Conservation (phyloP, 495 filamentous ascomycete genomes). For the Achaetomiella virescens region DNA sequence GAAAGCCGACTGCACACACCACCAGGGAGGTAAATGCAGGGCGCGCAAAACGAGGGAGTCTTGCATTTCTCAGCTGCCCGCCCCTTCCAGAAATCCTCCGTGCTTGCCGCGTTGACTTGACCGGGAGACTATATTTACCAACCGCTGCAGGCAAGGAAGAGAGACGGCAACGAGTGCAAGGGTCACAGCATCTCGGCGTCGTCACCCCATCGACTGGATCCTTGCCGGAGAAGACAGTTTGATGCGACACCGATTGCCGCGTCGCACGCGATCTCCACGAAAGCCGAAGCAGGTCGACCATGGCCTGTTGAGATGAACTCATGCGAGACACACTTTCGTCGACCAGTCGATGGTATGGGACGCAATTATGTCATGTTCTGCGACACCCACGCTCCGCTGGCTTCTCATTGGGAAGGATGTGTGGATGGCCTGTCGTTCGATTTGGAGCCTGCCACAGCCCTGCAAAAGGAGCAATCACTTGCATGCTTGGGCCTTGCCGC, state of each 20-base stretch:
- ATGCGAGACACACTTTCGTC: not conserved
- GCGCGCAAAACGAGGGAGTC: too few relatives aligned
- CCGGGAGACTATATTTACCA: not conserved
- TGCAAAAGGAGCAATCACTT: conserved; percentile 1
- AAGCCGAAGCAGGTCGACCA: not conserved
- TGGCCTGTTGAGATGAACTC: not conserved
- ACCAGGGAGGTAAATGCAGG: not conserved
- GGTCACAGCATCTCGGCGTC: not conserved
- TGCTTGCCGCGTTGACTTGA: not conserved
- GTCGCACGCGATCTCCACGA: not conserved
- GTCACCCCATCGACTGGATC: not conserved
- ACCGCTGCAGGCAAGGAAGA: not conserved
- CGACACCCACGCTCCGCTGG: not conserved
- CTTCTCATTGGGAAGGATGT: conserved; percentile 7
- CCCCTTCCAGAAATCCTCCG: not conserved
- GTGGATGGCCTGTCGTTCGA: conserved; percentile 6
- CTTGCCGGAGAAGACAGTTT: not conserved
- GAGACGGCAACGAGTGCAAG: not conserved
- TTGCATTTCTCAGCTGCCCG: not conserved
- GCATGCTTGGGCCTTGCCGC: not conserved
- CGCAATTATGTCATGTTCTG: conserved; percentile 17
- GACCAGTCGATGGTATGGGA: not conserved
- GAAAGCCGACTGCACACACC: not conserved
- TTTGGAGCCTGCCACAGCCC: conserved; percentile 2
- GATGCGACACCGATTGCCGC: not conserved